Conservation (phyloP, 2,329 filamentous ascomycete genomes). For the Colletotrichum cereale region DNA sequence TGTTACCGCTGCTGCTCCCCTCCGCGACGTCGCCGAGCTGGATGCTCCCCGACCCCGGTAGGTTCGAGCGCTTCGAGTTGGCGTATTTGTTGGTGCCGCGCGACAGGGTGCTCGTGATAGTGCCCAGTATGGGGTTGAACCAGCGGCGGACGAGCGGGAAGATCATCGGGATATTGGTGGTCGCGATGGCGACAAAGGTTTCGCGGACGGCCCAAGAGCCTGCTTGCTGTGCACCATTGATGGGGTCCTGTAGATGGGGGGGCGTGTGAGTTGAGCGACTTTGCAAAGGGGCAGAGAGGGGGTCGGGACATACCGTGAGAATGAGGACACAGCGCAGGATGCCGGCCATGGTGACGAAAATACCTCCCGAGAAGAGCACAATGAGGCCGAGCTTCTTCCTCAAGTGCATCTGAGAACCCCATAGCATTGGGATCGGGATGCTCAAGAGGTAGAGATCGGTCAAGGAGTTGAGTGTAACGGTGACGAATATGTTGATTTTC, state of each 20-base stretch:
- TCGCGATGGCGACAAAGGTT: conserved; percentile 41
- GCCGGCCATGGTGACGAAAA: conserved; percentile 56
- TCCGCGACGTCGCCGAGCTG: conserved; percentile 27
- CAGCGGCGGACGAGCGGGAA: conserved; percentile 31
- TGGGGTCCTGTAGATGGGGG: conserved; percentile 22
- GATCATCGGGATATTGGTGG: conserved; percentile 41
- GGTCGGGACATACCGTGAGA: conserved; percentile 43
- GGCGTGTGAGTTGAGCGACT: background rate
- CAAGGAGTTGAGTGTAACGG: conserved; percentile 40
- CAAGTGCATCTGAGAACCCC: conserved; percentile 44
- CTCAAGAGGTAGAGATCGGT: conserved; percentile 43
- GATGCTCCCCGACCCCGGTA: conserved; percentile 30
- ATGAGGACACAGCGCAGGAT: conserved; percentile 51
- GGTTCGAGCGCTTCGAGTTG: conserved; percentile 19
- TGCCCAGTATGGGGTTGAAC: conserved; percentile 32
- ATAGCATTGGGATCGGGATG: conserved; percentile 44
- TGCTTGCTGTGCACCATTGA: conserved; percentile 33
- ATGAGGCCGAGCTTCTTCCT: conserved; percentile 52
- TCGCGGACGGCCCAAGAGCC: conserved; percentile 42
- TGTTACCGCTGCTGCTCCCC: conserved; percentile 7
- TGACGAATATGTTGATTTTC: conserved; percentile 38
- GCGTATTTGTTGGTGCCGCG: conserved; percentile 27
- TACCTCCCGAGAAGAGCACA: conserved; percentile 54
- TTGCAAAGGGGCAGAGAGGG: no score
- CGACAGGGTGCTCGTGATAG: conserved; percentile 21